These are phyloP conservation scores for Ogataea dorogensis DNA, from an alignment of 805 yeast genomes.

Conservation along the genomic window DNA sequence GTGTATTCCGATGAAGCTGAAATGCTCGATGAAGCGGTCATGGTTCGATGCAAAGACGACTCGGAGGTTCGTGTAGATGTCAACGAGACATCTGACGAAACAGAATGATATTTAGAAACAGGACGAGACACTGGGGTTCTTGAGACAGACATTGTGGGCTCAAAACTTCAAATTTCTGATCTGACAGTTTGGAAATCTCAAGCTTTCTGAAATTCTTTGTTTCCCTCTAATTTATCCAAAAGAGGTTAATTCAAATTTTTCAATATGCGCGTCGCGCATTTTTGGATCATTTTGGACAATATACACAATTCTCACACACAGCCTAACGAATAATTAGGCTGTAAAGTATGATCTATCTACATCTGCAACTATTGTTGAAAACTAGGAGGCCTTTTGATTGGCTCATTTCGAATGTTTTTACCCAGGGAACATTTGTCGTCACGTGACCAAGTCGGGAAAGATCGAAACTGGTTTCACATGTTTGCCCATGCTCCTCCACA, in stretches of 20 bases:
- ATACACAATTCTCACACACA: too few species aligned
- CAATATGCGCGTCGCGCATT: constrained; percentile 2
- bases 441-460: constrained; percentile 2
- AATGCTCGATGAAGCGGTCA: constrained; percentile 26
- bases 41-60: constrained; percentile 21
- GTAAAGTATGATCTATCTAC: too few species aligned
- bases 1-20: constrained; percentile 23
- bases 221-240: not conserved
- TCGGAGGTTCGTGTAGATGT: constrained; percentile 9
- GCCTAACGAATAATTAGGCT: too few species aligned
- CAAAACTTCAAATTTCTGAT: too few species aligned
- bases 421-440: not conserved
- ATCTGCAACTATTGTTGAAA: too few species aligned
- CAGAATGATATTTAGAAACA: constrained; percentile 4
- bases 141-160: constrained; percentile 12
- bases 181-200: not conserved
- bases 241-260: not conserved
- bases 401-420: not conserved
- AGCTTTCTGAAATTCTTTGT: not conserved
- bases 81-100: constrained; percentile 1
- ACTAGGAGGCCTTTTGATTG: too few species aligned
- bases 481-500: constrained; percentile 80
- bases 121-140: constrained; percentile 6
- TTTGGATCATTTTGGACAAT: too few species aligned
- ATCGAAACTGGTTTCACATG: constrained; percentile 16